Evolutionary conservation across 2,329 filamentous ascomycete species (phyloP).

Genomic region (Aspergillus flavus): DNA sequence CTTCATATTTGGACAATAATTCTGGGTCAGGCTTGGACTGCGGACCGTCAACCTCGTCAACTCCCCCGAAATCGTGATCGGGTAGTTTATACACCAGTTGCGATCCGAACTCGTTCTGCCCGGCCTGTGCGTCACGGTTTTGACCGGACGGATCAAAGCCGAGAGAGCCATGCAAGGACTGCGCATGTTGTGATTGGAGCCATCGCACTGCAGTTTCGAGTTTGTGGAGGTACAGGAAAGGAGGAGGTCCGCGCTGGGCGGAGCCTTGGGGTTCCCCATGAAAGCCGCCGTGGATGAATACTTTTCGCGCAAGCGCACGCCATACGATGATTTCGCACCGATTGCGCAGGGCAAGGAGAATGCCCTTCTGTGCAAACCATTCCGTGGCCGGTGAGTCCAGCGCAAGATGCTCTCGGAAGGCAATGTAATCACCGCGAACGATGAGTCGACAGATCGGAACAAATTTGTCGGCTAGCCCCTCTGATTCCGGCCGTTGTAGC

Average conservation of each 20-base stretch:
- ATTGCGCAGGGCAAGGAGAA: constrained; percentile 75
- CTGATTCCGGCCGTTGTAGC: constrained; percentile 70
- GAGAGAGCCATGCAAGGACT: constrained; percentile 11
- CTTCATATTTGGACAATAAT: constrained; percentile 33
- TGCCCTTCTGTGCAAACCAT: constrained; percentile 76
- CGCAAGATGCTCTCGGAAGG: constrained; percentile 71
- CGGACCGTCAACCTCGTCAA: constrained; percentile 17
- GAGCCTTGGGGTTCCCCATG: constrained; percentile 54
- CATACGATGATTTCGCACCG: constrained; percentile 80
- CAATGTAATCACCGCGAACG: constrained; percentile 70
- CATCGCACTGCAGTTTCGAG: constrained; percentile 66
- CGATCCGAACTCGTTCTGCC: constrained; percentile 25
- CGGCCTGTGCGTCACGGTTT: constrained; percentile 13
- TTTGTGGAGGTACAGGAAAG: constrained; percentile 73
- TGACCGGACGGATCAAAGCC: not conserved
- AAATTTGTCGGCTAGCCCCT: constrained; percentile 67
- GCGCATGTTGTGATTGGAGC: constrained; percentile 54
- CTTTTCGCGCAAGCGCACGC: constrained; percentile 76
- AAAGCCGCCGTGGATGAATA: constrained; percentile 78
- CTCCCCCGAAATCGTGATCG: constrained; percentile 37
- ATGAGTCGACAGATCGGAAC: constrained; percentile 73
- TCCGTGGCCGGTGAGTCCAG: constrained; percentile 55
- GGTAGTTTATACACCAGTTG: constrained; percentile 33
- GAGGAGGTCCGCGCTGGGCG: constrained; percentile 58
- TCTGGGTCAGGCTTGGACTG: constrained; percentile 14